Percentiles rank a stretch among this genome's conserved stretches.
These are phyloP conservation scores for Dipteronia sinensis DNA, from an alignment of 345 rosid genomes.

Conservation along the genomic window DNA sequence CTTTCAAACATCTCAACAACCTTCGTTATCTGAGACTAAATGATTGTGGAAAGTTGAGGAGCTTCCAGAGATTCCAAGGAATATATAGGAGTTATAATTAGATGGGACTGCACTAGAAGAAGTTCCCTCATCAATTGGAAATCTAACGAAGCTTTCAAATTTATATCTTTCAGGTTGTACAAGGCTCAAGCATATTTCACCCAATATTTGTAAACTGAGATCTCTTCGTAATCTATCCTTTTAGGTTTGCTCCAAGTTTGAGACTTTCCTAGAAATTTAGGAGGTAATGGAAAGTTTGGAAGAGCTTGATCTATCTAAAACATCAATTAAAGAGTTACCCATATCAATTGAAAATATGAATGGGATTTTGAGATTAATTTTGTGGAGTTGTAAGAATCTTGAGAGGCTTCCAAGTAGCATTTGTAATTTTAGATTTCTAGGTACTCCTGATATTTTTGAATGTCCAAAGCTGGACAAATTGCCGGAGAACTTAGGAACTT, in stretches of 20 bases:
- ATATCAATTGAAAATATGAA: neutral
- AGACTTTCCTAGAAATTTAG: neutral
- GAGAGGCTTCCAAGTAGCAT: neutral
- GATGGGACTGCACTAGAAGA: neutral
- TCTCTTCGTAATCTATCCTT: neutral
- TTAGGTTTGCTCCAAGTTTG: neutral
- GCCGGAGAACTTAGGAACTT: neutral
- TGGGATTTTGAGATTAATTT: neutral
- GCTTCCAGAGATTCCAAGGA: neutral
- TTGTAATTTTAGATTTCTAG: neutral
- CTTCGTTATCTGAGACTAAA: too few species aligned
- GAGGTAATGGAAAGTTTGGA: slow-evolving; percentile 1
- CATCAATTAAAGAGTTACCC: slow-evolving; percentile 8
- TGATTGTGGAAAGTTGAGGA: neutral
- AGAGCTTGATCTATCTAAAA: neutral
- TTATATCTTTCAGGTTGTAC: neutral
- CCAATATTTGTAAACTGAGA: slow-evolving; percentile 11
- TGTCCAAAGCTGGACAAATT: neutral
- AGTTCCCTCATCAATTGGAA: neutral
- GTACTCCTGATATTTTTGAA: neutral
- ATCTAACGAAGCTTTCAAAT: too few species aligned
- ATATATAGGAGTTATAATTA: neutral
- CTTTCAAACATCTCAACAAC: too few species aligned
- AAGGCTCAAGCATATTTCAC: neutral
- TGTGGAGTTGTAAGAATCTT: neutral